A percentile compares a stretch with the other conserved stretches of the same genome.
Evolutionary conservation across 768 basidiomycete species (phyloP).

Genomic region (Kwoniella mangroviensis): DNA sequence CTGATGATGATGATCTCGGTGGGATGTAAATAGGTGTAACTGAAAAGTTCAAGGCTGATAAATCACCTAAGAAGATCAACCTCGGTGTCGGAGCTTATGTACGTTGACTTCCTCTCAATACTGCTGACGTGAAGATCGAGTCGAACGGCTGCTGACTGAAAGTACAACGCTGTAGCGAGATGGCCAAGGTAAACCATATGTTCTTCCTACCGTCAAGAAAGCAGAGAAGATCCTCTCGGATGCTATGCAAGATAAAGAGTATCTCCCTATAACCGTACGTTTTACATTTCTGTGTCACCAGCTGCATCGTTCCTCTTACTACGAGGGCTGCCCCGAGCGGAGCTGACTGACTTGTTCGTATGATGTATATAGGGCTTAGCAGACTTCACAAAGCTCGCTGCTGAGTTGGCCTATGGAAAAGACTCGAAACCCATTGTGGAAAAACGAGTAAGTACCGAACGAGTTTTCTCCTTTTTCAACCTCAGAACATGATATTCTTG

Average conservation of each 20-base stretch:
- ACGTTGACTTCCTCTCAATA: background rate
- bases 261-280: conserved; percentile 79
- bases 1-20: background rate
- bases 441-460: conserved; percentile 63
- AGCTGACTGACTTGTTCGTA: too few species aligned
- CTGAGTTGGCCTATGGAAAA: conserved; percentile 82
- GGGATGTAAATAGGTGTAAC: conserved; percentile 62
- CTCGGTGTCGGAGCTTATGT: conserved; percentile 91
- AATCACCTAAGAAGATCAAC: conserved; percentile 90
- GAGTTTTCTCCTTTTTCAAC: background rate
- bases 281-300: background rate
- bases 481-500: background rate
- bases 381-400: conserved; percentile 82
- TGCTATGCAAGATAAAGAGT: conserved; percentile 88
- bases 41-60: conserved; percentile 96
- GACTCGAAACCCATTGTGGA: conserved; percentile 74
- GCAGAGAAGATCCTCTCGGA: conserved; percentile 67
- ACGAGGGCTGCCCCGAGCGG: too few species aligned
- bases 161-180: conserved; percentile 64
- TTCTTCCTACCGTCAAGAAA: conserved; percentile 86
- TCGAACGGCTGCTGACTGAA: background rate
- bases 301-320: too few species aligned
- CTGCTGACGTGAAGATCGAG: background rate
- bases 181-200: conserved; percentile 90
- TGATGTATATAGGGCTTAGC: conserved; percentile 65